Evolutionary conservation across 2,329 filamentous ascomycete genomes (phyloP).

Genomic region (Westerdykella aurantiaca): DNA sequence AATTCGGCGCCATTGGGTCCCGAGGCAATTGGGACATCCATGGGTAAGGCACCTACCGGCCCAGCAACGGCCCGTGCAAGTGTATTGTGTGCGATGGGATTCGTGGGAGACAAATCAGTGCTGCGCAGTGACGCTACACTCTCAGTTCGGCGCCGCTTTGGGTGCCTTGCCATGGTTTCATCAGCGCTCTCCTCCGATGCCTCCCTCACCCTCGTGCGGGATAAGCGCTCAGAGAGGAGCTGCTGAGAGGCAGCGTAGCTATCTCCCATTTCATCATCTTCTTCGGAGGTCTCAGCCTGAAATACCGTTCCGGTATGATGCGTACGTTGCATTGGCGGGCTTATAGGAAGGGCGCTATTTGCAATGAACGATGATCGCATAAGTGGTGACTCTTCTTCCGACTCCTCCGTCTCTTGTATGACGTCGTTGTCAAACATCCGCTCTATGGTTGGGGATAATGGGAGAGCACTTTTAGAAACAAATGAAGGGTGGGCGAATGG

Average conservation of each 20-base stretch:
- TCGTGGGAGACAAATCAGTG: neutral
- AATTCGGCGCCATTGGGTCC: neutral
- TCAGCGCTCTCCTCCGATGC: neutral
- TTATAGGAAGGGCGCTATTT: slow-evolving; percentile 25
- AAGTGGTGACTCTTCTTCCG: slow-evolving; percentile 14
- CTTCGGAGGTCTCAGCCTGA: slow-evolving; percentile 2
- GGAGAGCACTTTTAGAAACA: neutral
- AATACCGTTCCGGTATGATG: slow-evolving; percentile 2
- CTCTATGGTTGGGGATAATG: neutral
- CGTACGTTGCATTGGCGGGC: slow-evolving; percentile 8
- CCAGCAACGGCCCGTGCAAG: neutral
- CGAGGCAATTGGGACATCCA: neutral
- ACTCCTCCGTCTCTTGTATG: slow-evolving; percentile 2
- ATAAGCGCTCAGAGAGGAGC: slow-evolving; percentile 3
- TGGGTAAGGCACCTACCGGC: neutral
- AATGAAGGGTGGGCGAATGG: neutral
- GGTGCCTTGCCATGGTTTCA: neutral
- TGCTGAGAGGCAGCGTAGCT: slow-evolving; percentile 2
- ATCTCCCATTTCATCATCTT: neutral
- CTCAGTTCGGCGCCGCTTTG: neutral
- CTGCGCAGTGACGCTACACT: neutral
- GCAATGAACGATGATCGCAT: slow-evolving; percentile 27
- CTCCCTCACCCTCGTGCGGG: neutral
- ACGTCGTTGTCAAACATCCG: too few relatives aligned
- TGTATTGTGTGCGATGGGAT: neutral